These are phyloP conservation scores for Calonectria henricotiae DNA, from an alignment of 2,329 filamentous ascomycete species.

Conservation along the genomic window DNA sequence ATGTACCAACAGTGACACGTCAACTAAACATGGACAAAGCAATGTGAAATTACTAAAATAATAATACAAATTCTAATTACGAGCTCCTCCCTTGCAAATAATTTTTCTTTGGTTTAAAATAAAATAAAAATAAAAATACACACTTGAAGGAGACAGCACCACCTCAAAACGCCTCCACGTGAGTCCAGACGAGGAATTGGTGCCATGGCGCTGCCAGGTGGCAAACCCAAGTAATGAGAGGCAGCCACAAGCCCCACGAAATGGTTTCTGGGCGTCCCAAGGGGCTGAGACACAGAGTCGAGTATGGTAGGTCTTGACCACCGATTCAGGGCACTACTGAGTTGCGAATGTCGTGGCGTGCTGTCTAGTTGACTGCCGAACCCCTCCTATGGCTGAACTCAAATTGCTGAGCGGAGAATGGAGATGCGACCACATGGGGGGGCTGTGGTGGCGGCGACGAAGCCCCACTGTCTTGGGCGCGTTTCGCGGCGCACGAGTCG, in stretches of 20 bases:
- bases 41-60: too few species aligned
- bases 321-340: neutral
- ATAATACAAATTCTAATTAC: neutral
- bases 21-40: neutral
- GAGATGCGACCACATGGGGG: neutral
- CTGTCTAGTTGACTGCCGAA: neutral
- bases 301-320: too few species aligned
- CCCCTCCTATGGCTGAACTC: neutral
- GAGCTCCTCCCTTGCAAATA: too few species aligned
- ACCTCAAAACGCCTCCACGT: conserved; percentile 3
- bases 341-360: too few species aligned
- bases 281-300: neutral
- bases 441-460: neutral
- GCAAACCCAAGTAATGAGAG: neutral
- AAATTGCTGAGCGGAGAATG: neutral
- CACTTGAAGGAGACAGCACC: neutral
- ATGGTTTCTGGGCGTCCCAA: neutral
- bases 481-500: neutral
- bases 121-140: neutral
- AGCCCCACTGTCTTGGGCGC: neutral
- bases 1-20: neutral
- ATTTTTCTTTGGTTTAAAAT: too few species aligned
- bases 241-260: neutral
- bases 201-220: neutral
- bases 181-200: neutral